A percentile compares a stretch with the other conserved stretches of the same genome.
Evolutionary conservation across 805 yeast species (phyloP).

Genomic region (Teunomyces gatunensis): DNA sequence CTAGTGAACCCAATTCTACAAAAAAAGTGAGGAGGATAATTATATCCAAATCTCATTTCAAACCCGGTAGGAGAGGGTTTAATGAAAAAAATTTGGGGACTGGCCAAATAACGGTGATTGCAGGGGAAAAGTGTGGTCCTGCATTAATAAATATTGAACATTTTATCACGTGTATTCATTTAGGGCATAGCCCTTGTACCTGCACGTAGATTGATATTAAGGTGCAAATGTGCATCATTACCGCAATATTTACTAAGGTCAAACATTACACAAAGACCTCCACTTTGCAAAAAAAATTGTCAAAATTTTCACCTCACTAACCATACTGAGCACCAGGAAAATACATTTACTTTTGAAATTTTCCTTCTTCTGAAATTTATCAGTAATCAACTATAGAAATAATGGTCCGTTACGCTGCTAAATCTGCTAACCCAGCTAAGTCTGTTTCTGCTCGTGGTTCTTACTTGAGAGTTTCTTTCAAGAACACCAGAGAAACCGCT

Average conservation of each 20-base stretch:
- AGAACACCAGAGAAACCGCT: constrained; percentile 99
- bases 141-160: too few species aligned
- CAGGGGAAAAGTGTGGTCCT: too few species aligned
- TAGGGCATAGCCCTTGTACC: background rate
- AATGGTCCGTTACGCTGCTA: constrained; percentile 99
- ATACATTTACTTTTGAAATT: constrained; percentile 3
- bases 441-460: constrained; percentile 99
- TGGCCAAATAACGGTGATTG: too few species aligned
- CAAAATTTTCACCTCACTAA: constrained; percentile 3
- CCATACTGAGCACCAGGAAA: constrained; percentile 3
- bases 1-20: too few species aligned
- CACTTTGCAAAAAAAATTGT: constrained; percentile 1
- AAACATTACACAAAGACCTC: constrained; percentile 1
- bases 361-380: constrained; percentile 4
- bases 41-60: background rate
- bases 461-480: constrained; percentile 98
- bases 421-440: constrained; percentile 98
- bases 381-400: constrained; percentile 13
- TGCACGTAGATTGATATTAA: background rate
- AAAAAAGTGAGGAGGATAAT: background rate
- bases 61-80: background rate
- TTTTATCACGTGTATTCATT: background rate
- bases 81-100: background rate
- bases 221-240: background rate
- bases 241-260: background rate